phyloP scores from a whole-genome alignment of 257 asterid species.

The Forsythia viridissima region DNA sequence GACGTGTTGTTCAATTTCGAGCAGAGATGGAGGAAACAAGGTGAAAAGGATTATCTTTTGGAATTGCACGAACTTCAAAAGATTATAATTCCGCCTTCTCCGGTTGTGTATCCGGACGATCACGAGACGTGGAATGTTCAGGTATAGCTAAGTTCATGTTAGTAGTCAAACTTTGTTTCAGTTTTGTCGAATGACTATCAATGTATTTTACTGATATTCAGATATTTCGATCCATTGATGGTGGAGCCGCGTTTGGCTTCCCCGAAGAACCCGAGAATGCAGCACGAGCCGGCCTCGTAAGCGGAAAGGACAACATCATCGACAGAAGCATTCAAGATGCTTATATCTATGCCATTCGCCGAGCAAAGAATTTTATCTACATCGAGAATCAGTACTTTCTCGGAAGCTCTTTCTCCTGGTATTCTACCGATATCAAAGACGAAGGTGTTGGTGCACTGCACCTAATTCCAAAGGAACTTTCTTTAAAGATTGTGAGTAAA shows the following conservation, averaged over 20 bases:
- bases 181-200: not conserved
- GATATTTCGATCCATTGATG: conserved; percentile 74
- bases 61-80: conserved; percentile 43
- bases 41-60: conserved; percentile 40
- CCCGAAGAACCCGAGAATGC: conserved; percentile 69
- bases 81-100: conserved; percentile 55
- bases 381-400: conserved; percentile 76
- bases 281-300: conserved; percentile 57
- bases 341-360: conserved; percentile 67
- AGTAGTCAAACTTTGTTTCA: too few relatives aligned
- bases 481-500: conserved; percentile 63
- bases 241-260: conserved; percentile 77
- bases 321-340: conserved; percentile 83
- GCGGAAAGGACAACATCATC: conserved; percentile 69
- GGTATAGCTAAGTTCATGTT: not conserved
- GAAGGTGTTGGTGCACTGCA: conserved; percentile 56
- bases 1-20: conserved; percentile 70
- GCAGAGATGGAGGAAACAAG: conserved; percentile 77
- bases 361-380: conserved; percentile 62
- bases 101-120: conserved; percentile 51
- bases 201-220: not conserved
- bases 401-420: conserved; percentile 69
- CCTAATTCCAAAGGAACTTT: conserved; percentile 62
- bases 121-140: conserved; percentile 76
- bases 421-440: conserved; percentile 54